These are phyloP conservation scores for Coemansia sp. DNA, from an alignment of 192 early-diverging fungal species.

Conservation along the genomic window DNA sequence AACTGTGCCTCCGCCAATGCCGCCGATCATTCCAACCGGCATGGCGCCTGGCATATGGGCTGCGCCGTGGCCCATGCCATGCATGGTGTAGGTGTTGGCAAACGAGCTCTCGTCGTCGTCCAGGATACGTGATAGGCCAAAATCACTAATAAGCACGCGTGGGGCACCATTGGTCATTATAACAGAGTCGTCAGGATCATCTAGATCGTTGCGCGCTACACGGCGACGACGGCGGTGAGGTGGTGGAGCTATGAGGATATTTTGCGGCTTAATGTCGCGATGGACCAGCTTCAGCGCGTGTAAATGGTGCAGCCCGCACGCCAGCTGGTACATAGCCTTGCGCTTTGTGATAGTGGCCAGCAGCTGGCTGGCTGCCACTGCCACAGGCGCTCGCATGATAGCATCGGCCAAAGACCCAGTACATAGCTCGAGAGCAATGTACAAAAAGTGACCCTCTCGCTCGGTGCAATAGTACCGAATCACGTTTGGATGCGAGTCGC, in stretches of 20 bases:
- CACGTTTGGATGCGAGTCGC: conserved; percentile 95
- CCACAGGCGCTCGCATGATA: conserved; percentile 63
- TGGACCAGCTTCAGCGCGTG: conserved; percentile 97
- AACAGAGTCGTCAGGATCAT: conserved; percentile 22
- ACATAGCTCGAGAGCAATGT: conserved; percentile 96
- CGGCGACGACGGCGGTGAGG: conserved; percentile 51
- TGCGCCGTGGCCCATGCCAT: conserved; percentile 21
- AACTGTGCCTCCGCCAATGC: conserved; percentile 78
- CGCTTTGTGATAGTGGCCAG: conserved; percentile 59
- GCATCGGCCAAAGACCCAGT: conserved; percentile 88
- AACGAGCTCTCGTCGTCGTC: conserved; percentile 94
- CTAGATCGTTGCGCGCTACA: not conserved
- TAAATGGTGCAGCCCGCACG: conserved; percentile 82
- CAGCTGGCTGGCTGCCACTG: conserved; percentile 45
- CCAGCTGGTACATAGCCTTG: conserved; percentile 81
- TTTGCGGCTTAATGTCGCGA: conserved; percentile 97
- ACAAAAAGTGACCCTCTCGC: conserved; percentile 87
- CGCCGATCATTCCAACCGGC: conserved; percentile 49
- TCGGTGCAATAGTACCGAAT: conserved; percentile 94
- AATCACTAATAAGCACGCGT: conserved; percentile 93
- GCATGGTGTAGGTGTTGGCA: conserved; percentile 84
- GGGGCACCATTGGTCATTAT: conserved; percentile 42
- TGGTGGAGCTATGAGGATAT: conserved; percentile 81
- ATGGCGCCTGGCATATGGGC: conserved; percentile 19
- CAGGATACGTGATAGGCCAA: conserved; percentile 93